These are phyloP conservation scores for Chlorophyllum brunneum DNA, from an alignment of 768 basidiomycete genomes.

Conservation along the genomic window DNA sequence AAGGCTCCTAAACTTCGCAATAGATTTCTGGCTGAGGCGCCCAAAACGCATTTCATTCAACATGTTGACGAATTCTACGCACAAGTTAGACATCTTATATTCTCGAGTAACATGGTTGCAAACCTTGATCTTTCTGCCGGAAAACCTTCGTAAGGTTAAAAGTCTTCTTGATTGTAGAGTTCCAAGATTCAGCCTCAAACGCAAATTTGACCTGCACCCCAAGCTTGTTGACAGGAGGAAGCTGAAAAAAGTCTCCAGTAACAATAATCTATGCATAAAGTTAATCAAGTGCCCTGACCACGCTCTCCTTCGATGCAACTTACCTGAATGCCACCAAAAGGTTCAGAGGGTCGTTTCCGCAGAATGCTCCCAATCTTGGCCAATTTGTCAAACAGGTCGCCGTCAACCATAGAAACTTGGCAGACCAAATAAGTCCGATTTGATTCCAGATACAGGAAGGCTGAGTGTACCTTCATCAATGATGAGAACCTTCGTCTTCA, in stretches of 20 bases:
- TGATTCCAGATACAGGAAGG: conserved; percentile 4
- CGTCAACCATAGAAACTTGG: conserved; percentile 96
- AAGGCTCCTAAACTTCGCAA: conserved; percentile 67
- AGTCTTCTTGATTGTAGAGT: conserved; percentile 65
- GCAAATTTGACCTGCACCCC: conserved; percentile 71
- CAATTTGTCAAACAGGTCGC: conserved; percentile 89
- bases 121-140: conserved; percentile 88
- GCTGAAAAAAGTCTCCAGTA: conserved; percentile 97
- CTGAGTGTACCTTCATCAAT: conserved; percentile 66
- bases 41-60: conserved; percentile 99
- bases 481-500: conserved; percentile 78
- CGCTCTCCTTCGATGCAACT: not conserved
- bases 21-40: conserved; percentile 55
- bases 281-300: not conserved
- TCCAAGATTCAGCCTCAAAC: conserved; percentile 86
- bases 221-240: conserved; percentile 84
- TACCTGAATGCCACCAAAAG: conserved; percentile 95
- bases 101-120: conserved; percentile 17
- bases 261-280: conserved; percentile 62
- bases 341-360: conserved; percentile 48
- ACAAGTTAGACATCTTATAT: not conserved
- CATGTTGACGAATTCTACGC: conserved; percentile 87
- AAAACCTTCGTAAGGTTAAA: conserved; percentile 96
- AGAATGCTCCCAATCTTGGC: conserved; percentile 63
- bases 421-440: not conserved